Conservation (phyloP, 2,329 filamentous ascomycete genomes). For the Emergomyces africanus region DNA sequence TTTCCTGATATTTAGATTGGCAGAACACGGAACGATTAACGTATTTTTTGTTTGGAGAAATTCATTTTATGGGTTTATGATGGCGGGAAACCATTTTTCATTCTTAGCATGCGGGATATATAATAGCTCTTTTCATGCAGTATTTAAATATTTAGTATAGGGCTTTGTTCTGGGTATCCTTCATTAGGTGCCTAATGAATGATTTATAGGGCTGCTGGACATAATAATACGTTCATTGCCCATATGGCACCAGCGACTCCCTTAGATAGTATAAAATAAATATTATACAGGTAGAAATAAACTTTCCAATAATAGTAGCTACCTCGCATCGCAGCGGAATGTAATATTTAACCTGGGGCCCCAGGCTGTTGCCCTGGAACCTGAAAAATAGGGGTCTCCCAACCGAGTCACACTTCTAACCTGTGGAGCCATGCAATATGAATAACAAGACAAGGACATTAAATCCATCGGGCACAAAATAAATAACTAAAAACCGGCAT, state of each 20-base stretch:
- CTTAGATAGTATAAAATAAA: too few relatives aligned
- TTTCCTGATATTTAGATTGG: background rate
- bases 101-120: background rate
- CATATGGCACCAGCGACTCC: too few relatives aligned
- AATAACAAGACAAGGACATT: background rate
- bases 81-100: background rate
- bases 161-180: background rate
- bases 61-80: background rate
- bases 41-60: background rate
- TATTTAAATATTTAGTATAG: background rate
- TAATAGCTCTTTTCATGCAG: too few relatives aligned
- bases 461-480: background rate
- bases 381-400: background rate
- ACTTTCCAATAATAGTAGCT: background rate
- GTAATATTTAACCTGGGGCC: too few relatives aligned
- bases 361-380: background rate
- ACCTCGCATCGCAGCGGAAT: background rate
- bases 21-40: background rate
- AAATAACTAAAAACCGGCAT: background rate
- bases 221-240: too few relatives aligned
- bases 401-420: background rate
- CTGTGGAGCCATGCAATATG: background rate
- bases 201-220: background rate
- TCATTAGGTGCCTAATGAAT: background rate
- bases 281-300: background rate